Evolutionary conservation across 257 asterid genomes (phyloP).

Genomic region (Scutellaria baicalensis): DNA sequence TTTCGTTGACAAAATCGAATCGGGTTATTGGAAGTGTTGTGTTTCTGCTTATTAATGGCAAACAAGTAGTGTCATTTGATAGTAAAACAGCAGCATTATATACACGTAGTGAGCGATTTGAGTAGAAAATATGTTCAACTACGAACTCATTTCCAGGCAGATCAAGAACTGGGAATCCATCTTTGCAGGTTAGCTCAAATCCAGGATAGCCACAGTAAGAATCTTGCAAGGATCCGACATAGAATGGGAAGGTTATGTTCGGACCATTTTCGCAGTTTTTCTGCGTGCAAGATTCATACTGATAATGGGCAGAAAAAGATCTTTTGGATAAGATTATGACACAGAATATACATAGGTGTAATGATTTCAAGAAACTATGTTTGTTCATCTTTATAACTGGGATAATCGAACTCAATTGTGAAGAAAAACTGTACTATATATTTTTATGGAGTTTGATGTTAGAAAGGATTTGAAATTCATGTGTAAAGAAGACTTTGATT

Average conservation of each 20-base stretch:
- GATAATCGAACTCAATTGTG: background rate
- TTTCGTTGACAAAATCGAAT: background rate
- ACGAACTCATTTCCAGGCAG: conserved; percentile 24
- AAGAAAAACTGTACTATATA: background rate
- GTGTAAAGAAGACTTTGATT: background rate
- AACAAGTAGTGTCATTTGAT: conserved; percentile 1
- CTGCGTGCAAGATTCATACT: conserved; percentile 39
- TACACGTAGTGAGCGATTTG: conserved; percentile 8
- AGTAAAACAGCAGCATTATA: conserved; percentile 17
- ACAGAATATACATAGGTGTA: conserved; percentile 20
- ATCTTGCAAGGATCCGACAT: conserved; percentile 23
- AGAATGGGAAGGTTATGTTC: conserved; percentile 52
- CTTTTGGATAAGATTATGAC: conserved; percentile 18
- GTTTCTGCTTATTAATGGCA: conserved; percentile 25
- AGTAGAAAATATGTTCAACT: conserved; percentile 30
- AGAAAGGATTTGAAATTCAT: too few species aligned
- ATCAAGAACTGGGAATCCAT: conserved; percentile 26
- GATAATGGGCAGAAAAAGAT: conserved; percentile 27
- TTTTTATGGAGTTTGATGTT: too few species aligned
- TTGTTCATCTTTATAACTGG: conserved; percentile 21
- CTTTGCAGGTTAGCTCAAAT: conserved; percentile 20
- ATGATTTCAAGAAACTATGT: background rate
- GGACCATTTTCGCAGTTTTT: conserved; percentile 33
- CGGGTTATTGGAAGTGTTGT: background rate
- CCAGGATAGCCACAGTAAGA: conserved; percentile 44